These are phyloP conservation scores for Candida railenensis DNA, from an alignment of 805 yeast genomes.

Conservation along the genomic window DNA sequence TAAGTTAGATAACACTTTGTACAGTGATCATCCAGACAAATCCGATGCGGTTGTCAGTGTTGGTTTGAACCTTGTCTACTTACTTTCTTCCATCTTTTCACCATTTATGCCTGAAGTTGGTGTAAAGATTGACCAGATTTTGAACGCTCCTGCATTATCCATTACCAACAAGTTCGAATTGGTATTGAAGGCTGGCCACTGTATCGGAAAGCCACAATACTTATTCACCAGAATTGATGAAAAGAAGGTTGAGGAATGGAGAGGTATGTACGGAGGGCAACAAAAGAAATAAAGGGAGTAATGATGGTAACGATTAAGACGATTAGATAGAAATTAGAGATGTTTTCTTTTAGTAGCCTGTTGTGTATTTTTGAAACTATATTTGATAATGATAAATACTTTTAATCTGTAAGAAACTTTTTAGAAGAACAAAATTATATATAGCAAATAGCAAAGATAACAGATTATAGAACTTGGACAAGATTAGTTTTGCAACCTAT, in stretches of 20 bases:
- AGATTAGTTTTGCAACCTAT: too few species aligned
- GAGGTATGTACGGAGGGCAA: constrained; percentile 80
- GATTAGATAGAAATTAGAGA: background rate
- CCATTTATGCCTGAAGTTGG: constrained; percentile 93
- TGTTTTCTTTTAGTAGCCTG: background rate
- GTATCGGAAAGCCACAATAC: constrained; percentile 87
- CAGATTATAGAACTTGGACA: too few species aligned
- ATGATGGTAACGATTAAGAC: background rate
- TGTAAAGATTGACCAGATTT: constrained; percentile 65
- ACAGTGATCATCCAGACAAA: constrained; percentile 69
- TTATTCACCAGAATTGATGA: constrained; percentile 91
- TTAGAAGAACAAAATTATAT: too few species aligned
- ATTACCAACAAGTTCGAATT: constrained; percentile 76
- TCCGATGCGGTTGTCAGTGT: constrained; percentile 92
- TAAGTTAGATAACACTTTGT: constrained; percentile 86
- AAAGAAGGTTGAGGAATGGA: constrained; percentile 83
- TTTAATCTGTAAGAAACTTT: too few species aligned
- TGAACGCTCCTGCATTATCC: constrained; percentile 76
- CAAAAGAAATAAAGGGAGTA: constrained; percentile 31
- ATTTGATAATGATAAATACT: too few species aligned
- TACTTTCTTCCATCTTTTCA: constrained; percentile 75
- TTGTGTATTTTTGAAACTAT: too few species aligned
- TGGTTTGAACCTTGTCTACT: constrained; percentile 83
- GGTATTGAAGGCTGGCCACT: constrained; percentile 74
- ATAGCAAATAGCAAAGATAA: too few species aligned